Conservation (phyloP, 345 rosid genomes). For the Kandelia obovata region DNA sequence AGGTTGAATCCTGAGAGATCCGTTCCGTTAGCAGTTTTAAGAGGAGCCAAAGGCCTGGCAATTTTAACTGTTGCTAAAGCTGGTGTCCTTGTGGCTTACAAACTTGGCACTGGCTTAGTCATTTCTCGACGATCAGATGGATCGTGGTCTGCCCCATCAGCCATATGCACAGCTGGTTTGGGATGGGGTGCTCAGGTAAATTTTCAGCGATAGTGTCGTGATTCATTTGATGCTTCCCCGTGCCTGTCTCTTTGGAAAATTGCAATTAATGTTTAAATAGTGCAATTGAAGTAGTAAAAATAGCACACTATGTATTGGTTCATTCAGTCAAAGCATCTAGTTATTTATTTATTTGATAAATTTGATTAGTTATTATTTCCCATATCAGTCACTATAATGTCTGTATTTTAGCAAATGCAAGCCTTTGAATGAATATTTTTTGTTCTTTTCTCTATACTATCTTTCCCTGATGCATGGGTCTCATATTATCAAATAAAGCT, state of each 20-base stretch:
- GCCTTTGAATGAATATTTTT: neutral
- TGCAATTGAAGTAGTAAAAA: neutral
- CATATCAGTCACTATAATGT: neutral
- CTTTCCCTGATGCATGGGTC: neutral
- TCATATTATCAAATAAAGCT: neutral
- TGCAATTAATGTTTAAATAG: neutral
- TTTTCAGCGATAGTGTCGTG: neutral
- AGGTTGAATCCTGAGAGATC: constrained; percentile 79
- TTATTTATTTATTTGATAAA: neutral
- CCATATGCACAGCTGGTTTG: constrained; percentile 69
- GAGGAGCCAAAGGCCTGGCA: constrained; percentile 89
- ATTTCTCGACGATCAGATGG: constrained; percentile 75
- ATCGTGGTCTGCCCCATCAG: constrained; percentile 98
- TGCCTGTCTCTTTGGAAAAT: neutral
- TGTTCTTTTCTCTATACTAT: neutral
- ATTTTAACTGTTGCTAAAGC: constrained; percentile 91
- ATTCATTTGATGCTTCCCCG: neutral
- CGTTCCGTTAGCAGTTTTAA: constrained; percentile 71
- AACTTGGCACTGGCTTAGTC: constrained; percentile 85
- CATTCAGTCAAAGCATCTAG: neutral
- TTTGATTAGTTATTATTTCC: neutral
- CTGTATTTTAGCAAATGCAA: neutral
- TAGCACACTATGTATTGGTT: neutral
- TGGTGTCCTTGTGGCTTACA: constrained; percentile 76
- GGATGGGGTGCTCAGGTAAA: constrained; percentile 99